Base-by-base conservation (phyloP, 345 rosid genomes). In the Limnanthes douglasii region DNA sequence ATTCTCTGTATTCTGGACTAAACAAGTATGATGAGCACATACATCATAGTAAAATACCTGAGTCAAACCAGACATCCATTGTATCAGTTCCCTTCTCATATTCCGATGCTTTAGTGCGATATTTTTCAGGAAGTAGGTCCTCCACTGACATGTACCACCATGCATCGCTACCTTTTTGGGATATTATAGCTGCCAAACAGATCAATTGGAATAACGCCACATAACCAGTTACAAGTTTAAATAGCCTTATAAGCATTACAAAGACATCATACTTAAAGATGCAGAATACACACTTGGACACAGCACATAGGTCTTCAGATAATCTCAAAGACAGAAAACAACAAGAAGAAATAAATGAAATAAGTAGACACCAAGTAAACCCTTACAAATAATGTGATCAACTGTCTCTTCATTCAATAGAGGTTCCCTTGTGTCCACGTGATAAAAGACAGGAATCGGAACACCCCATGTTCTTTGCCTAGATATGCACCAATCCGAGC, bases 31-130 rank as follows among this genome's bases (percentile, higher is more conserved):
- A 25, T 15, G 27, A 7, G 43, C 15, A 25, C 6, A 4, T 18
- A 32, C 5, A 22, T 27, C 39, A 50, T 3, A 32, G 38, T 20
- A 17, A 27, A 37, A 31, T 62, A 88, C 95, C 90, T 39, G 97
- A 88, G 72, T 88, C 93, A 60, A 88, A 88, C 95, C 83, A 88
- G 51, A 88, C 97, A 56, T 88, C 97, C 97, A 88, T 88, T 12
- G 97, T 88, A 63, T 88, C 97, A 17, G 76, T 76, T 43, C 95
- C 95, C 47, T 79, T 88, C 50, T 73, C 93, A 57, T 73, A 88
- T 26, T 73, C 70, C 14, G 75, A 74, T 27, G 95, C 78, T 59
- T 73, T 56, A 47, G 61, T 75, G 30, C 57, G 64, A 59, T 78
- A 88, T 23, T 57, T 72, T 15, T 68, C 83, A 43, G 97, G 95